Conservation (phyloP, 208 protist species). For the Acanthamoeba lenticulata region DNA sequence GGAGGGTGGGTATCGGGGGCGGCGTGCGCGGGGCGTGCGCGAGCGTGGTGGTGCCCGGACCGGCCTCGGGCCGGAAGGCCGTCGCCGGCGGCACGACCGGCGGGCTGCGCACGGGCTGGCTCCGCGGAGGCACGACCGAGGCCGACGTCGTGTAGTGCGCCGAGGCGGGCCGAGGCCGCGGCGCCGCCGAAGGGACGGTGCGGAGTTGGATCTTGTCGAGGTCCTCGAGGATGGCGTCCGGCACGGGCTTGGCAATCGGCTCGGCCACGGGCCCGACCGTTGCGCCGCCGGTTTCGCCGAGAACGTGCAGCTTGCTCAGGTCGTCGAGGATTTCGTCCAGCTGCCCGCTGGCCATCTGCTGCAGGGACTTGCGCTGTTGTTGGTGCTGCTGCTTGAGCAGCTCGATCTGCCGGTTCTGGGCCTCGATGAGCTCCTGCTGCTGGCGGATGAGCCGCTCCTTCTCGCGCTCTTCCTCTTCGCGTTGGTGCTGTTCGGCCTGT, state of each 20-base stretch:
- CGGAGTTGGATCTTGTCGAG: background rate
- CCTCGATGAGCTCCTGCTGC: slow-evolving; percentile 1
- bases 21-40: no score
- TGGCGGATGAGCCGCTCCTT: background rate
- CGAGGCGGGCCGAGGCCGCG: no score
- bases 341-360: background rate
- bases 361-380: background rate
- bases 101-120: no score
- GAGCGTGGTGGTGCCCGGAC: no score
- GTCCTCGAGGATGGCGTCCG: background rate
- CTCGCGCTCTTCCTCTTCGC: background rate
- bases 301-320: no score
- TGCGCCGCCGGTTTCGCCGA: no score
- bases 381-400: background rate
- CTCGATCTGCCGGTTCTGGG: background rate
- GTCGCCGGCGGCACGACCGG: no score
- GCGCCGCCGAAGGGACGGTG: no score
- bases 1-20: no score
- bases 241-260: background rate
- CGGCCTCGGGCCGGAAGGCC: no score
- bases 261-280: background rate
- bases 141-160: no score
- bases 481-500: background rate
- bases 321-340: background rate
- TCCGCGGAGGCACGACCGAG: no score